Base-by-base conservation (phyloP, 179 eudicot species). In the Gypsophila paniculata region DNA sequence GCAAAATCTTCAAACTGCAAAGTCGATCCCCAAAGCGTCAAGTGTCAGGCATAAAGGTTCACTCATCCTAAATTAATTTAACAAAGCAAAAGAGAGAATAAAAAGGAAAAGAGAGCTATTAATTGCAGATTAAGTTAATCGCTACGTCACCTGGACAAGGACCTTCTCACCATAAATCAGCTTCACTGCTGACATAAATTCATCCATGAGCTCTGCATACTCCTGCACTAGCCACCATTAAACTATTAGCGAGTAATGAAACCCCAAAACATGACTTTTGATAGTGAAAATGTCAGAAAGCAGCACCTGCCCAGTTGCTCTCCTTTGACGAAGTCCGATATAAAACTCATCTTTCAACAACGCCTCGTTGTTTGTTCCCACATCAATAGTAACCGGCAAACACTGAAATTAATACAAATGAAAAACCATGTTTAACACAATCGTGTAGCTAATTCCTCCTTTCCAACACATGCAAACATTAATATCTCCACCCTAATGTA, bases 1-100 rank as follows among this genome's bases (percentile, higher is more conserved):
- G 96, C 96, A 71, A 92, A 92, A 75, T 92, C 98, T 82, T 92
- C 96, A 86, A 92, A 92, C 96, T 90, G 90, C 80, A 75, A 64
- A 74, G 19, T 58, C 59, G 3, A 74, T 5, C 23, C 29, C 12
- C 17, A 49, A 6, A 46, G 52, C 12, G 9, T 46, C 52, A 70
- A 22, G 49, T 34, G 19, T 55, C n/a, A 64, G 11, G 65, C 23
- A 68, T 15, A 59, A 13, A 54, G 42, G 69, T 19, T 3, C 70
- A 65, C 8, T 26, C 15, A 57, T 39, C 18, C 2, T 2, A 2
- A 8, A 25, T 17, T 4, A 22, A 32, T 44, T 8, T 21, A 19
- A 39, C 8, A 39, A 39, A n/a, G n/a, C 10, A 2, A 39, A 39
- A 39, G 10, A 44, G 46, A 17, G 11, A 73, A 17, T 12, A 17